Evolutionary conservation across 306 rosid species (phyloP).

Genomic region (Pyrus pyrifolia): DNA sequence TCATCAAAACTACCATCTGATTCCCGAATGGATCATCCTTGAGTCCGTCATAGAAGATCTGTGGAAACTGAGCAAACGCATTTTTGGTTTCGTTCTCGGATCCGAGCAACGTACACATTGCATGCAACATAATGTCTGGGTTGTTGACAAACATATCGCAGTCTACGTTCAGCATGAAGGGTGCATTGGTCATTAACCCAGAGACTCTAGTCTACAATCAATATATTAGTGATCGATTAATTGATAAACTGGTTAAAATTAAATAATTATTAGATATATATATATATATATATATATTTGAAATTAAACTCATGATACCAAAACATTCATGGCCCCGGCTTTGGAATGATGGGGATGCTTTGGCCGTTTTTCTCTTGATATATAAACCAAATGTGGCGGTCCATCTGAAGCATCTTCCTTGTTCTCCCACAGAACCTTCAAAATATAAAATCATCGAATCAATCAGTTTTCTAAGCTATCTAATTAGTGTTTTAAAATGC

Average conservation of each 20-base stretch:
- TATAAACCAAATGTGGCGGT: constrained; percentile 45
- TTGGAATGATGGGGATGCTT: constrained; percentile 50
- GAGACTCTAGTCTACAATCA: constrained; percentile 55
- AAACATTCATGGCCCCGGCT: constrained; percentile 79
- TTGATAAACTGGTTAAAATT: background rate
- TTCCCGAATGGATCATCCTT: constrained; percentile 73
- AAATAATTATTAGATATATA: no score
- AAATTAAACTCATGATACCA: constrained; percentile 27
- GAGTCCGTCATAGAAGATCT: constrained; percentile 35
- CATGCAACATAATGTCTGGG: constrained; percentile 39
- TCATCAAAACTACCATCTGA: constrained; percentile 16
- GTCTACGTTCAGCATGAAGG: constrained; percentile 57
- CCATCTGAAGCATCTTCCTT: constrained; percentile 20
- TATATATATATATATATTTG: no score
- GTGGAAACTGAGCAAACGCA: constrained; percentile 60
- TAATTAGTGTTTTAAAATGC: no score
- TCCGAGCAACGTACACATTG: constrained; percentile 47
- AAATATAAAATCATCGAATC: background rate
- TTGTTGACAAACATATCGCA: constrained; percentile 69
- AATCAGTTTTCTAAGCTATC: background rate
- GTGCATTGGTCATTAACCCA: constrained; percentile 66
- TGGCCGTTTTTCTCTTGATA: constrained; percentile 55
- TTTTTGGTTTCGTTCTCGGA: constrained; percentile 34
- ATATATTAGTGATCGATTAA: background rate
- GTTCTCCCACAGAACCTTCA: constrained; percentile 57